These are phyloP conservation scores for Salix suchowensis DNA, from an alignment of 345 rosid genomes.

Conservation along the genomic window DNA sequence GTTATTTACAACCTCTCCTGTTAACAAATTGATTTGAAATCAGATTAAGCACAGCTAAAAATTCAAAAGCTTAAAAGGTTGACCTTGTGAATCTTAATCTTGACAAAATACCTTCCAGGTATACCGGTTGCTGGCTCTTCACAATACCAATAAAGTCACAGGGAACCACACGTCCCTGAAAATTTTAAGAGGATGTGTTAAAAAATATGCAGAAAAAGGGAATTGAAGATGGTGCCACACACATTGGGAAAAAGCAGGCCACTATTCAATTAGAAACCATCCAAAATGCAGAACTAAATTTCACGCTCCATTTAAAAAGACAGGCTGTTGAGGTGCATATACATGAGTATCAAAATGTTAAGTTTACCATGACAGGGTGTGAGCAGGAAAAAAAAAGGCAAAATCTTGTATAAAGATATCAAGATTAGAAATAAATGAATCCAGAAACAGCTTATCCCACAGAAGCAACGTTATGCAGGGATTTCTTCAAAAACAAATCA, in stretches of 20 bases:
- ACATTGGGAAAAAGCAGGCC: not conserved
- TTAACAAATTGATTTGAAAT: constrained; percentile 5
- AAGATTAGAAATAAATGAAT: not conserved
- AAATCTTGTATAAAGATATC: not conserved
- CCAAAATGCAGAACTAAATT: not conserved
- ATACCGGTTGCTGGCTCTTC: constrained; percentile 93
- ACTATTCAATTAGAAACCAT: not conserved
- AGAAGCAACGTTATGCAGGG: not conserved
- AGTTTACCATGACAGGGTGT: not conserved
- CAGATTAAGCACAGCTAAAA: not conserved
- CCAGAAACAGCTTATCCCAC: not conserved
- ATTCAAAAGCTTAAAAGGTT: not conserved
- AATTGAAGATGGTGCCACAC: not conserved
- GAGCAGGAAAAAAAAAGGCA: not conserved
- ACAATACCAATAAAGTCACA: constrained; percentile 86
- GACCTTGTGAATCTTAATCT: not conserved
- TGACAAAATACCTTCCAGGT: constrained; percentile 57
- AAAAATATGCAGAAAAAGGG: not conserved
- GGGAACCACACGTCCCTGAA: constrained; percentile 88
- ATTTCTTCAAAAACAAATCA: not conserved
- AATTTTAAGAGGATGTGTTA: constrained; percentile 16
- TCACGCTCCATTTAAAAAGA: not conserved
- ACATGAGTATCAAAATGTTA: not conserved
- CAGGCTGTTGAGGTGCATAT: not conserved
- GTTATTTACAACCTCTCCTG: constrained; percentile 90